Evolutionary conservation across 352 stramenopile genomes (phyloP).

Genomic region (Chrysophaeum taylorii): DNA sequence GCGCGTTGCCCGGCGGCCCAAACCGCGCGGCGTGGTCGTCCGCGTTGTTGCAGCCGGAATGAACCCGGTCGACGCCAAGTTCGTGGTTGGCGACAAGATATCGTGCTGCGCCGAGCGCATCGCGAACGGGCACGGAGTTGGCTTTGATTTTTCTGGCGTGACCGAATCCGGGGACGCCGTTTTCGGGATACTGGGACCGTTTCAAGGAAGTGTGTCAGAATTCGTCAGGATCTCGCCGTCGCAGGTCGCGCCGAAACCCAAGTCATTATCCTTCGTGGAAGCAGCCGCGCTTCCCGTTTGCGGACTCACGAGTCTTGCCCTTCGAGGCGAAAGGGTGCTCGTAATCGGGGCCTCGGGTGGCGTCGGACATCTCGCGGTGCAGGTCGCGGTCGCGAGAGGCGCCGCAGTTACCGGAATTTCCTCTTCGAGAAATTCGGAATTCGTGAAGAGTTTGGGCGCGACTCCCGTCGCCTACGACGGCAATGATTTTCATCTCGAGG

Average conservation of each 20-base stretch:
- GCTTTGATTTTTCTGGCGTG: constrained; percentile 37
- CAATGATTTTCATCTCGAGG: neutral
- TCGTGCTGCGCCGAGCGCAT: neutral
- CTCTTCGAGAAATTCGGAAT: constrained; percentile 26
- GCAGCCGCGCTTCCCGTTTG: constrained; percentile 33
- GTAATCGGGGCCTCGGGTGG: constrained; percentile 35
- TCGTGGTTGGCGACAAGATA: constrained; percentile 38
- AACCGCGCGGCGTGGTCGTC: neutral
- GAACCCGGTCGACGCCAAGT: constrained; percentile 41
- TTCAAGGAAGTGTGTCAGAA: constrained; percentile 31
- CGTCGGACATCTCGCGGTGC: constrained; percentile 32
- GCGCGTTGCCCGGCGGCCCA: neutral
- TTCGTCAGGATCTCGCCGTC: constrained; percentile 26
- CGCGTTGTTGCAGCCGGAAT: constrained; percentile 16
- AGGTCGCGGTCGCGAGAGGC: constrained; percentile 30
- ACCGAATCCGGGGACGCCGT: constrained; percentile 23
- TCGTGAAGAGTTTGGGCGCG: constrained; percentile 25
- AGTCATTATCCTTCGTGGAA: constrained; percentile 20
- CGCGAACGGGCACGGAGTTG: constrained; percentile 16
- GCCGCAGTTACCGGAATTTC: constrained; percentile 28
- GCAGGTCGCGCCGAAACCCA: constrained; percentile 29
- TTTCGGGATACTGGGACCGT: constrained; percentile 25
- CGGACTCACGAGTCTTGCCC: constrained; percentile 32
- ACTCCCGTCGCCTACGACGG: constrained; percentile 4
- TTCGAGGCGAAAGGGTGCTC: constrained; percentile 27